These are phyloP conservation scores for Klebsormidium nitens DNA, from an alignment of 139 green algal genomes.

Conservation along the genomic window DNA sequence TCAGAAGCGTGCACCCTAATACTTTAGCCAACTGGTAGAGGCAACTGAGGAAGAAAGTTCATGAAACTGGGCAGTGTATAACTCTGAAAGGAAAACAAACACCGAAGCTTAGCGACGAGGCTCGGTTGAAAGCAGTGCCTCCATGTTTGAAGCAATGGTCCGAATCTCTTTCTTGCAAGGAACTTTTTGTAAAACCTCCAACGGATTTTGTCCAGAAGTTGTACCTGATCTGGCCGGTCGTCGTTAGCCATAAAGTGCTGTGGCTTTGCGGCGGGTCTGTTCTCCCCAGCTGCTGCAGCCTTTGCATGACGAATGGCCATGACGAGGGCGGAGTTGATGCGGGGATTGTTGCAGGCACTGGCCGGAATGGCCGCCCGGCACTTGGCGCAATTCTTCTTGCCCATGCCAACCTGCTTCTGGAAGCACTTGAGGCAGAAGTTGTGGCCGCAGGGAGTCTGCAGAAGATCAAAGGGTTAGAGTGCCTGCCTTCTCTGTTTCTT, in stretches of 20 bases:
- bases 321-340: slow-evolving; percentile 84
- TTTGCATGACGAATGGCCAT: slow-evolving; percentile 63
- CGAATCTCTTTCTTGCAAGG: too few relatives aligned
- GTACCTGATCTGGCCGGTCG: slow-evolving; percentile 72
- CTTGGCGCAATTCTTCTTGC: slow-evolving; percentile 78
- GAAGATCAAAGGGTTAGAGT: background rate
- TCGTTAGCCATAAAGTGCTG: slow-evolving; percentile 37
- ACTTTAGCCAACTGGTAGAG: too few relatives aligned
- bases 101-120: too few relatives aligned
- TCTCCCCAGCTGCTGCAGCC: slow-evolving; percentile 26
- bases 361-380: slow-evolving; percentile 68
- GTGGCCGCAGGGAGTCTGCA: slow-evolving; percentile 88
- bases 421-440: slow-evolving; percentile 95
- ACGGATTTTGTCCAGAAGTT: too few relatives aligned
- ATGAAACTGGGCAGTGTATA: too few relatives aligned
- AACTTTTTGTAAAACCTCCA: too few relatives aligned
- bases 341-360: slow-evolving; percentile 62
- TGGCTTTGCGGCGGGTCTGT: slow-evolving; percentile 10
- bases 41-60: too few relatives aligned
- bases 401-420: slow-evolving; percentile 63
- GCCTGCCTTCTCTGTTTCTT: background rate
- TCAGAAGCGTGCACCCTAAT: too few relatives aligned
- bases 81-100: too few relatives aligned
- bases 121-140: too few relatives aligned
- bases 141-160: too few relatives aligned